Percentiles rank a stretch among this genome's conserved stretches.
phyloP scores from a whole-genome alignment of 2,329 filamentous ascomycete genomes.

The Fusarium sp. region DNA sequence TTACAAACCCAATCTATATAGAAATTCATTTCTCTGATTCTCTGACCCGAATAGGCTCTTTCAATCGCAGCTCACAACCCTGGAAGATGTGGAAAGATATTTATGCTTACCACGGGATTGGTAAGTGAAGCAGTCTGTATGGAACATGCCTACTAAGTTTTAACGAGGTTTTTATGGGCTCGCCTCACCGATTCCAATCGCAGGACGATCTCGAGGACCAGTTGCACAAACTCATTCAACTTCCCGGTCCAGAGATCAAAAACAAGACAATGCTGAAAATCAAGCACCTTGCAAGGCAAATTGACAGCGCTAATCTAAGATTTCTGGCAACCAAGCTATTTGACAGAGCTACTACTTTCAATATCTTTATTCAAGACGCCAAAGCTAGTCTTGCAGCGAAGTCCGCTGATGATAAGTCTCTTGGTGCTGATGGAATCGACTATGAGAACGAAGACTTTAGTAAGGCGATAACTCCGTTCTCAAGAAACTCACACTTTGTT shows the following conservation, averaged over 20 bases:
- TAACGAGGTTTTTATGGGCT: neutral
- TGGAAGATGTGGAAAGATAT: neutral
- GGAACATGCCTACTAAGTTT: neutral
- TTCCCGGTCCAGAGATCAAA: neutral
- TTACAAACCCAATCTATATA: fast-evolving
- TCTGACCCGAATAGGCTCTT: neutral
- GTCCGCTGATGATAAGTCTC: neutral
- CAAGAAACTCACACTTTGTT: neutral
- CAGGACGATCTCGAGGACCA: neutral
- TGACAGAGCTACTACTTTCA: neutral
- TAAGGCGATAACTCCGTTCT: neutral
- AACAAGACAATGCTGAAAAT: neutral
- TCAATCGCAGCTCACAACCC: neutral
- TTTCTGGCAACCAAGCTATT: neutral
- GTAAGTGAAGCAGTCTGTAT: neutral
- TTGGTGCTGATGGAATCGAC: neutral
- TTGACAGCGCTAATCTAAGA: neutral
- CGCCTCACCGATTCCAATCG: neutral
- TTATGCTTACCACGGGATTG: neutral
- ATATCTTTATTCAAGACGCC: neutral
- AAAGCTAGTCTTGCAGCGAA: neutral
- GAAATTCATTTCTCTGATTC: too few species aligned
- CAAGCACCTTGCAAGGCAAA: neutral
- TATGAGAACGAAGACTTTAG: neutral
- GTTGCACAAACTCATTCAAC: neutral